Conservation (phyloP, 352 stramenopile species). For the Globisporangium cylindrosporum region DNA sequence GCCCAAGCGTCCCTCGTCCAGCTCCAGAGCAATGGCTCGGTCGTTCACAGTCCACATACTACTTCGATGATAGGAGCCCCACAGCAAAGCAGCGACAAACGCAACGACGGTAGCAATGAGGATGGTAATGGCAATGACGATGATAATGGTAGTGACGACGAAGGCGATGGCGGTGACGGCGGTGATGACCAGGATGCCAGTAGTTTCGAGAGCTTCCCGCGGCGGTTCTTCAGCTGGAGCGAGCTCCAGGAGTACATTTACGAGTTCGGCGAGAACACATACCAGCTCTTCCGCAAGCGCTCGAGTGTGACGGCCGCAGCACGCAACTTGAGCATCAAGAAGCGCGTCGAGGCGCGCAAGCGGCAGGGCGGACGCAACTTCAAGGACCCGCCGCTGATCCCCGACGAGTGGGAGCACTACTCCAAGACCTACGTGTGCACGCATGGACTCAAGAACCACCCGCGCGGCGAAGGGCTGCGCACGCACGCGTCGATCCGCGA, state of each 20-base stretch:
- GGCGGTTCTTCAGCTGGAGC: conserved; percentile 3
- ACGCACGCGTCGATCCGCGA: conserved; percentile 60
- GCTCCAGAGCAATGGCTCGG: neutral
- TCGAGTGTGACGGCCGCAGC: conserved; percentile 61
- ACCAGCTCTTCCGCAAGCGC: conserved; percentile 22
- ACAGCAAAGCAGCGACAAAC: neutral
- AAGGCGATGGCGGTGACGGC: neutral
- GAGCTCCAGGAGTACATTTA: conserved; percentile 9
- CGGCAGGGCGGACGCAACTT: conserved; percentile 3
- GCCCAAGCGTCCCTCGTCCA: neutral
- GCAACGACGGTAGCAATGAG: neutral
- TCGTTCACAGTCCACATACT: neutral
- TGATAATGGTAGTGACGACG: neutral
- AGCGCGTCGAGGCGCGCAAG: conserved; percentile 32
- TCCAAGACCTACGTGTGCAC: conserved; percentile 79
- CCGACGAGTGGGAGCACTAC: conserved; percentile 55
- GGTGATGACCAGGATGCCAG: neutral
- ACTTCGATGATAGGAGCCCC: neutral
- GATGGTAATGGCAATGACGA: neutral
- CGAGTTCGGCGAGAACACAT: conserved; percentile 12
- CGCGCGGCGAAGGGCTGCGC: conserved; percentile 60
- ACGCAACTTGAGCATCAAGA: conserved; percentile 49
- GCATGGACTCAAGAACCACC: conserved; percentile 63
- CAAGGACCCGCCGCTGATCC: conserved; percentile 29
- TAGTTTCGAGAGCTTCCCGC: conserved; percentile 9